Percentiles rank a stretch among this genome's conserved stretches.
Evolutionary conservation across 805 yeast species (phyloP).

Genomic region (Teunomyces pallodes): DNA sequence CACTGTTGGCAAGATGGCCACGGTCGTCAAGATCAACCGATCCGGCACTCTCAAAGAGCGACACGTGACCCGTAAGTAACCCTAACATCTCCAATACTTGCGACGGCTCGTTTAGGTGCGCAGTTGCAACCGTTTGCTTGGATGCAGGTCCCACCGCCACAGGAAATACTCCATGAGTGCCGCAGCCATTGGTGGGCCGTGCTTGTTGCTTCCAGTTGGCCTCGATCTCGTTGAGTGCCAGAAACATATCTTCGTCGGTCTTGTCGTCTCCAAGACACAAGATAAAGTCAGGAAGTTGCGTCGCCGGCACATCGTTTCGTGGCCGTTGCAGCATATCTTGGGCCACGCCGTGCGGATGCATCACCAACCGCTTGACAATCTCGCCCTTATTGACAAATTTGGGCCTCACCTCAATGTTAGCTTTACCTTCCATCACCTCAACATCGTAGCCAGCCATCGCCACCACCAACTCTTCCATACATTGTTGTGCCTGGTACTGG

Average conservation of each 20-base stretch:
- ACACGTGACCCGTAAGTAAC: conserved; percentile 72
- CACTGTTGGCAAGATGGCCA: conserved; percentile 60
- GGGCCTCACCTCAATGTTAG: conserved; percentile 97
- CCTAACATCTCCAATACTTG: conserved; percentile 86
- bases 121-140: conserved; percentile 78
- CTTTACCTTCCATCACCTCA: conserved; percentile 96
- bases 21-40: conserved; percentile 73
- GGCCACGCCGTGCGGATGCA: conserved; percentile 57
- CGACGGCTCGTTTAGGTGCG: conserved; percentile 79
- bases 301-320: too few relatives aligned
- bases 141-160: conserved; percentile 93
- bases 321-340: conserved; percentile 33
- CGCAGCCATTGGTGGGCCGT: conserved; percentile 44
- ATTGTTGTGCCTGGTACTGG: conserved; percentile 73
- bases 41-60: conserved; percentile 75
- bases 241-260: conserved; percentile 98
- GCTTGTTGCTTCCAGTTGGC: conserved; percentile 44
- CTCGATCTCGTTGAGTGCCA: conserved; percentile 65
- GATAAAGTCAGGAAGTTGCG: conserved; percentile 72
- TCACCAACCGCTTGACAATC: conserved; percentile 77
- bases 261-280: conserved; percentile 93
- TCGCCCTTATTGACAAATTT: conserved; percentile 94
- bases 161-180: conserved; percentile 67
- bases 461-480: conserved; percentile 60
- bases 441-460: conserved; percentile 73